A percentile compares a stretch with the other conserved stretches of the same genome.
These are phyloP conservation scores for Ganoderma meredithae DNA, from an alignment of 1,284 basidiomycete species.

Conservation along the genomic window DNA sequence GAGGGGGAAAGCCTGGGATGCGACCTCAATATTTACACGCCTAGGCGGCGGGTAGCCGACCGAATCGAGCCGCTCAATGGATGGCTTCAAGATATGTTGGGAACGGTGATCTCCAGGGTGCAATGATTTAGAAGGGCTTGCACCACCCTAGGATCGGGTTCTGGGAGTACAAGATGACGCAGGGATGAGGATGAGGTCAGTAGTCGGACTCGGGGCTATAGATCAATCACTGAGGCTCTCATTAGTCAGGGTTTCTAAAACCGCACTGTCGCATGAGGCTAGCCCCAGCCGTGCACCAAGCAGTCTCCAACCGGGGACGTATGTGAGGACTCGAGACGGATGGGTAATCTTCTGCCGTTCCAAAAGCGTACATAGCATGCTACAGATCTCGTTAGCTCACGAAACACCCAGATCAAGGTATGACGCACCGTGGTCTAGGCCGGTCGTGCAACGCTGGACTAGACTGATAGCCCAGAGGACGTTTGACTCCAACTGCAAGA, in stretches of 20 bases:
- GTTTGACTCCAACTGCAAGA: no score
- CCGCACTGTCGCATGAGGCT: neutral
- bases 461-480: no score
- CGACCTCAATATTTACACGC: neutral
- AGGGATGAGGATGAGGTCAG: neutral
- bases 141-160: neutral
- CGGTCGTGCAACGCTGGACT: neutral
- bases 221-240: neutral
- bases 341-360: neutral
- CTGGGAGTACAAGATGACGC: neutral
- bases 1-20: constrained; percentile 1
- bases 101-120: no score
- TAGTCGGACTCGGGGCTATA: neutral
- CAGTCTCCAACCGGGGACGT: no score
- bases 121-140: neutral
- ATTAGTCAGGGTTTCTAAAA: neutral
- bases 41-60: no score
- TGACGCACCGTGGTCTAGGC: neutral
- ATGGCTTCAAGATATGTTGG: no score
- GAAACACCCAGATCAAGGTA: neutral
- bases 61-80: no score
- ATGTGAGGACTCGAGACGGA: no score
- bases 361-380: neutral
- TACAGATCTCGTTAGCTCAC: neutral
- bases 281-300: no score